phyloP scores from a whole-genome alignment of 371 early-diverging fungal genomes.

The Mucor sp. region DNA sequence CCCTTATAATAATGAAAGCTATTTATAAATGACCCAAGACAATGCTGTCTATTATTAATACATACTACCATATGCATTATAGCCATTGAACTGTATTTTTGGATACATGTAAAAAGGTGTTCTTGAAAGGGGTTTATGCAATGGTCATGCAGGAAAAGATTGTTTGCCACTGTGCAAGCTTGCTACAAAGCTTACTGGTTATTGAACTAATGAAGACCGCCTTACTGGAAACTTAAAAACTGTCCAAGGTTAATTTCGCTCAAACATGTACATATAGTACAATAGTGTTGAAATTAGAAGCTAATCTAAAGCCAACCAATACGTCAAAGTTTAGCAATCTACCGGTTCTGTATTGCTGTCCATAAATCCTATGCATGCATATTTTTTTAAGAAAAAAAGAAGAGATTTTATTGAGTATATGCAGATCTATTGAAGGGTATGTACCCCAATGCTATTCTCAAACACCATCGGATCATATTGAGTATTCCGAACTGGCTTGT shows the following conservation, averaged over 20 bases:
- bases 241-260: background rate
- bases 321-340: background rate
- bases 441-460: background rate
- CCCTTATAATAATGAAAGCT: background rate
- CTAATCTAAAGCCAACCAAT: too few species aligned
- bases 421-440: background rate
- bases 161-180: background rate
- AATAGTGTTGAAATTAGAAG: too few species aligned
- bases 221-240: too few species aligned
- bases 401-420: background rate
- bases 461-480: constrained; percentile 9
- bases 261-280: background rate
- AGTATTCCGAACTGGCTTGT: constrained; percentile 12
- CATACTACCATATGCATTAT: background rate
- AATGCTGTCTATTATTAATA: background rate
- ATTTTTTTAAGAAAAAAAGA: background rate
- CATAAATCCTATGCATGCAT: background rate
- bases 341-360: background rate
- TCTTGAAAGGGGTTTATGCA: background rate
- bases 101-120: background rate
- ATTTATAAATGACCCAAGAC: background rate
- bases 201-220: background rate
- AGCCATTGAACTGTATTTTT: background rate
- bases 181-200: background rate
- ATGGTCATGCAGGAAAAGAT: background rate